These are phyloP conservation scores for Lathyrus aphaca DNA, from an alignment of 306 rosid species.

Conservation along the genomic window DNA sequence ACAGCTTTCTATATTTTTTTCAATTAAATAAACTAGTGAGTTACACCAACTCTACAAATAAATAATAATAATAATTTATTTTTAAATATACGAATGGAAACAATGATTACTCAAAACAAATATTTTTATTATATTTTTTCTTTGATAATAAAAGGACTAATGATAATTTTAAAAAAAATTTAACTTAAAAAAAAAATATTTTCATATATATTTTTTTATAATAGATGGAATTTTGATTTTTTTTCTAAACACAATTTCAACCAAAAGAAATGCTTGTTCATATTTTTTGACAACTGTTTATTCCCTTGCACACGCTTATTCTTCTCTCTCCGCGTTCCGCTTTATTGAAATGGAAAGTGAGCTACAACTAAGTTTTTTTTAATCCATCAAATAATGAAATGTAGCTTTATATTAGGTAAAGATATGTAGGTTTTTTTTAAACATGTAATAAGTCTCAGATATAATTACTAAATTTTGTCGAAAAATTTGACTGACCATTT, in stretches of 20 bases:
- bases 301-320: constrained; percentile 4
- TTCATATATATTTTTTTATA: too few relatives aligned
- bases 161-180: too few relatives aligned
- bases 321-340: constrained; percentile 36
- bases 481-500: too few relatives aligned
- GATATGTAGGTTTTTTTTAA: too few relatives aligned
- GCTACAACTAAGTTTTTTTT: constrained; percentile 14
- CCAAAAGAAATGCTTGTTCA: not conserved
- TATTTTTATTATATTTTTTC: not conserved
- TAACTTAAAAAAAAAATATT: too few relatives aligned
- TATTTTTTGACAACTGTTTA: constrained; percentile 29
- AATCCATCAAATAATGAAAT: not conserved
- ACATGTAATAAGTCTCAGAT: too few relatives aligned
- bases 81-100: constrained; percentile 15
- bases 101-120: constrained; percentile 17
- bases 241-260: not conserved
- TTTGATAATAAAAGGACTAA: too few relatives aligned
- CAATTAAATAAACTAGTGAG: constrained; percentile 18
- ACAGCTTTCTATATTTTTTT: constrained; percentile 21
- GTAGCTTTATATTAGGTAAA: too few relatives aligned
- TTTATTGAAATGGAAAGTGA: constrained; percentile 41
- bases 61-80: not conserved
- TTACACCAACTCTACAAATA: constrained; percentile 40
- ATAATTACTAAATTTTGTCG: too few relatives aligned
- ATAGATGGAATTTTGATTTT: too few relatives aligned